These are phyloP conservation scores for Microdochium bolleyi DNA, from an alignment of 2,329 filamentous ascomycete species.

Conservation along the genomic window DNA sequence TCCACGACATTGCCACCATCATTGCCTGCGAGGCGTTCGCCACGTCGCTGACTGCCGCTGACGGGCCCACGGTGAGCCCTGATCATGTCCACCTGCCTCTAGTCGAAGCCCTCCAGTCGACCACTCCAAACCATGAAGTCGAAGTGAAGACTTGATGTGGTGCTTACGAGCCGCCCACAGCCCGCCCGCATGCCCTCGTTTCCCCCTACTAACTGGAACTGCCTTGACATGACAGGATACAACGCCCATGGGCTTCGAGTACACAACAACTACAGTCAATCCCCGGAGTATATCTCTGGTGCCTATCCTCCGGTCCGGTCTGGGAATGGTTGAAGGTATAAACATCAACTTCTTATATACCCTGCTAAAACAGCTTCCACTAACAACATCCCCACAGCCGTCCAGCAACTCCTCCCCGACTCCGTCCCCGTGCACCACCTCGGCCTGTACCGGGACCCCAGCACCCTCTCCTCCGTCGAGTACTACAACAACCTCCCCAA, in stretches of 20 bases:
- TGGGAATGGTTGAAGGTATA: conserved; percentile 87
- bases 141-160: neutral
- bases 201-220: too few relatives aligned
- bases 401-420: conserved; percentile 73
- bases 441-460: conserved; percentile 86
- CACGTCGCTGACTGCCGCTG: conserved; percentile 44
- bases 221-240: conserved; percentile 44
- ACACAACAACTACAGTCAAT: conserved; percentile 55
- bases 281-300: conserved; percentile 70
- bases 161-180: too few relatives aligned
- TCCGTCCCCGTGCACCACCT: conserved; percentile 86
- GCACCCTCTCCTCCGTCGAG: conserved; percentile 81
- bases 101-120: too few relatives aligned
- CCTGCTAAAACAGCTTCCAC: neutral
- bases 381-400: conserved; percentile 36
- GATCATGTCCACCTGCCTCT: too few relatives aligned
- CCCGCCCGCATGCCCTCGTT: too few relatives aligned
- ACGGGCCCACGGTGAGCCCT: conserved; percentile 56
- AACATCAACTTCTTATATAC: too few relatives aligned
- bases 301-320: conserved; percentile 84
- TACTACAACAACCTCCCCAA: conserved; percentile 97
- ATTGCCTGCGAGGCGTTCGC: conserved; percentile 76
- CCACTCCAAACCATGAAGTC: neutral
- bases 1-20: conserved; percentile 81
- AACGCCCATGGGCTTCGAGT: conserved; percentile 72